phyloP scores from a whole-genome alignment of 2,329 filamentous ascomycete genomes.

The Colletotrichum sp. region DNA sequence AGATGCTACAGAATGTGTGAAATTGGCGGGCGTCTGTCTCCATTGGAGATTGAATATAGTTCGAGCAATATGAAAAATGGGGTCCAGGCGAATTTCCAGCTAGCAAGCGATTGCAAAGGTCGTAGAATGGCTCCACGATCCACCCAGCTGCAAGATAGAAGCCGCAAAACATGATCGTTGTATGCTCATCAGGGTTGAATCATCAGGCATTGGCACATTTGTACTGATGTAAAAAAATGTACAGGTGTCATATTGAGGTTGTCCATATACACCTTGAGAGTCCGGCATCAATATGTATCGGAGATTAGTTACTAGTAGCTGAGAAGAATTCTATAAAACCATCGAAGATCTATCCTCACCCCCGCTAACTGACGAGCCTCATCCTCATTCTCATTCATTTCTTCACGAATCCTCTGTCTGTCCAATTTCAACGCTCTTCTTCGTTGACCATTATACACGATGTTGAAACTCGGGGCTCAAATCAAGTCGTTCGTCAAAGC shows the following conservation, averaged over 20 bases:
- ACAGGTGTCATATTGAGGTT: not conserved
- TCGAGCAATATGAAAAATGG: too few species aligned
- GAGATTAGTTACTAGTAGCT: not conserved
- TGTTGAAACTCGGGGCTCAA: not conserved
- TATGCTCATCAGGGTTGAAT: not conserved
- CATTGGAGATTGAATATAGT: too few species aligned
- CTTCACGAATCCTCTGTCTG: accelerated
- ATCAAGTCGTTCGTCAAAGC: not conserved
- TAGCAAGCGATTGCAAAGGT: too few species aligned
- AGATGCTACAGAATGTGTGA: too few species aligned
- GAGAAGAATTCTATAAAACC: not conserved
- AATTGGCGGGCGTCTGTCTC: too few species aligned
- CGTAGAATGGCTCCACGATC: too few species aligned
- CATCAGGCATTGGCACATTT: not conserved
- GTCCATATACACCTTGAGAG: not conserved
- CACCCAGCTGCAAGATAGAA: too few species aligned
- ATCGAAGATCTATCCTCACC: accelerated
- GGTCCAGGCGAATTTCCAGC: too few species aligned
- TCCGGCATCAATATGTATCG: accelerated
- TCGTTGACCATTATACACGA: not conserved
- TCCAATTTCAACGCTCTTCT: not conserved
- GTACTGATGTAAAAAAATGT: not conserved
- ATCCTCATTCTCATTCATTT: not conserved
- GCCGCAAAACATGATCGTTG: not conserved
- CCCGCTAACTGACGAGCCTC: not conserved